Conservation (phyloP, 2,329 filamentous ascomycete genomes). For the Trichophaea hybrida region DNA sequence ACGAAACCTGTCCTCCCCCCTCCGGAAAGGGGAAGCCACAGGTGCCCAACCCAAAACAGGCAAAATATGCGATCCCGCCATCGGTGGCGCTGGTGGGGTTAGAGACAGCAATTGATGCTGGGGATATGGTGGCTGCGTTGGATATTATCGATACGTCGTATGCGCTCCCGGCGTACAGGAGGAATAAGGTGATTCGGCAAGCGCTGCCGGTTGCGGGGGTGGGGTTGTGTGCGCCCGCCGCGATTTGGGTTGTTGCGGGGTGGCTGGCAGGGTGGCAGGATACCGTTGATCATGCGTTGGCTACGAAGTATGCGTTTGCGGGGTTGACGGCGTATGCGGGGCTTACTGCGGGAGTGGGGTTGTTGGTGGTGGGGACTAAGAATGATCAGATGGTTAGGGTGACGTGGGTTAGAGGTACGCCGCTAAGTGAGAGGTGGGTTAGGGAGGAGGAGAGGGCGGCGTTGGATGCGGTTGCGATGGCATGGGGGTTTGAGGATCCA, state of each 20-base stretch:
- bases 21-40: slow-evolving; percentile 25
- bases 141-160: slow-evolving; percentile 59
- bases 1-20: slow-evolving; percentile 50
- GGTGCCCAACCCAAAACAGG: slow-evolving; percentile 50
- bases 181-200: slow-evolving; percentile 52
- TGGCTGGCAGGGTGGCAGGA: slow-evolving; percentile 53
- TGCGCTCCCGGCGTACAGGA: slow-evolving; percentile 49
- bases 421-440: slow-evolving; percentile 67
- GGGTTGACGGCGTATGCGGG: slow-evolving; percentile 72
- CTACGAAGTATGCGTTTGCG: slow-evolving; percentile 63
- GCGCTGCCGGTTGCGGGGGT: slow-evolving; percentile 45
- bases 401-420: slow-evolving; percentile 73
- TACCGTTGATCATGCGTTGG: slow-evolving; percentile 60
- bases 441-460: slow-evolving; percentile 81
- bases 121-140: slow-evolving; percentile 63
- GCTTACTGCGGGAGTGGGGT: slow-evolving; percentile 65
- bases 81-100: slow-evolving; percentile 59
- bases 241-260: slow-evolving; percentile 54
- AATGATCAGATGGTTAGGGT: slow-evolving; percentile 95
- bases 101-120: slow-evolving; percentile 61
- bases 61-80: slow-evolving; percentile 57
- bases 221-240: slow-evolving; percentile 44
- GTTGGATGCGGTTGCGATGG: slow-evolving; percentile 68
- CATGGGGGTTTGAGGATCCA: slow-evolving; percentile 80
- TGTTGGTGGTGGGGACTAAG: slow-evolving; percentile 69